Conservation (phyloP, 306 rosid species). For the Corylus avellana region DNA sequence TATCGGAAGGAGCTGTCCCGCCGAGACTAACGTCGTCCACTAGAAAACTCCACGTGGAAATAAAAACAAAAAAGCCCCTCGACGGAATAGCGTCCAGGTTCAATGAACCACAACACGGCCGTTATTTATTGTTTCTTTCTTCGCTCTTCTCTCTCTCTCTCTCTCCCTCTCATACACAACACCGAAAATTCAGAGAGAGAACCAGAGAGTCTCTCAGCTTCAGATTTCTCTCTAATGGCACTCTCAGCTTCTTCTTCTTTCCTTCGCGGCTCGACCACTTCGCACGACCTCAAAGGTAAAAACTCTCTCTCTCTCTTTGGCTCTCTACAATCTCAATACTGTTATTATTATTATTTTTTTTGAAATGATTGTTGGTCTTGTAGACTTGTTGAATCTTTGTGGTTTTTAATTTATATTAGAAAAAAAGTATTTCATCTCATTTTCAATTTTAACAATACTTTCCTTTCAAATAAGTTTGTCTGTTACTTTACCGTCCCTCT, state of each 20-base stretch:
- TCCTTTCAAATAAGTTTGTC: no score
- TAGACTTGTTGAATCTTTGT: not conserved
- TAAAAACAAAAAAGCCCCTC: fast-evolving
- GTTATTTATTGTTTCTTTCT: constrained; percentile 13
- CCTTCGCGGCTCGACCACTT: constrained; percentile 36
- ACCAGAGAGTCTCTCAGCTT: not conserved
- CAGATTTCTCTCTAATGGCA: constrained; percentile 52
- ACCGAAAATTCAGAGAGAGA: not conserved
- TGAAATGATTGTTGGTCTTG: not conserved
- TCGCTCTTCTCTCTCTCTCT: not conserved
- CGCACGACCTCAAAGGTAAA: constrained; percentile 50
- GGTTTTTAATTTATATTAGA: not conserved
- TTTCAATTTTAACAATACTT: no score
- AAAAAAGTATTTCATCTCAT: no score
- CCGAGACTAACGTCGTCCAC: not conserved
- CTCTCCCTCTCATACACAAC: not conserved
- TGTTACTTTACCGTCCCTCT: no score
- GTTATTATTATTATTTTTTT: not conserved
- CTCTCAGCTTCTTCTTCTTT: constrained; percentile 40
- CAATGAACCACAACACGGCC: constrained; percentile 40
- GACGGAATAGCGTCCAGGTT: constrained; percentile 43
- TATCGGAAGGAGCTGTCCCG: fast-evolving
- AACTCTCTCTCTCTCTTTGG: not conserved
- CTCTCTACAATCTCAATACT: not conserved
- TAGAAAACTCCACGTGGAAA: constrained; percentile 35